Percentiles rank a stretch among this genome's conserved stretches.
These are phyloP conservation scores for Tylopilus subfusipes DNA, from an alignment of 768 basidiomycete species.

Conservation along the genomic window DNA sequence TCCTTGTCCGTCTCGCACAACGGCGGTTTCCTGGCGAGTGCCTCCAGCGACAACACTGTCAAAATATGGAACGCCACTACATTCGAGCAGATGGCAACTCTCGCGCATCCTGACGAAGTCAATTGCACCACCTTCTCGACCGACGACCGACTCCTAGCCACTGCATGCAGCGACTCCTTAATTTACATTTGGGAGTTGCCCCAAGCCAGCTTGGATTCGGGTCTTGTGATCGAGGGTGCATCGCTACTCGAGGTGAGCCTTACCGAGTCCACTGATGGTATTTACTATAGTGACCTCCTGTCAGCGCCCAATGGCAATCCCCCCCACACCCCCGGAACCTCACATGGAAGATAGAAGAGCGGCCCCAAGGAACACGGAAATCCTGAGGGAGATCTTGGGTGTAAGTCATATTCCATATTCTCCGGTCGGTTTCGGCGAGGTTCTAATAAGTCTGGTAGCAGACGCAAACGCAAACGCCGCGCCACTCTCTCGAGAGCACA, in stretches of 20 bases:
- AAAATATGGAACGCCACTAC: constrained; percentile 30
- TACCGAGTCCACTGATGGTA: not conserved
- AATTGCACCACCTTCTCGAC: constrained; percentile 29
- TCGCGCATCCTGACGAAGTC: constrained; percentile 26
- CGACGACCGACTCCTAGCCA: constrained; percentile 31
- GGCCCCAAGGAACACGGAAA: constrained; percentile 3
- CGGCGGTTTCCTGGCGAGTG: constrained; percentile 26
- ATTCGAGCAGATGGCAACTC: constrained; percentile 22
- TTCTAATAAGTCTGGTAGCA: constrained; percentile 9
- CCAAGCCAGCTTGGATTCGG: constrained; percentile 28
- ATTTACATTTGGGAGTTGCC: constrained; percentile 32
- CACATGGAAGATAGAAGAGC: constrained; percentile 1
- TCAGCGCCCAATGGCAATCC: constrained; percentile 12
- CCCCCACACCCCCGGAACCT: not conserved
- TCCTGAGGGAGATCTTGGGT: constrained; percentile 13
- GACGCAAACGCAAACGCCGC: constrained; percentile 11
- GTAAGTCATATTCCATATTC: constrained; percentile 11
- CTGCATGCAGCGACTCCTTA: constrained; percentile 28
- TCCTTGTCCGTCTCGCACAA: constrained; percentile 27
- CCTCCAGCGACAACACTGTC: constrained; percentile 29
- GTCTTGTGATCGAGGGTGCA: constrained; percentile 25
- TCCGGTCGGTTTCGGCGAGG: not conserved
- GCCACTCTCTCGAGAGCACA: constrained; percentile 4
- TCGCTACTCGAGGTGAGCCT: constrained; percentile 26
- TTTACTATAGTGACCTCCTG: constrained; percentile 3